These are phyloP conservation scores for Calocybe gangraenosa DNA, from an alignment of 768 basidiomycete species.

Conservation along the genomic window DNA sequence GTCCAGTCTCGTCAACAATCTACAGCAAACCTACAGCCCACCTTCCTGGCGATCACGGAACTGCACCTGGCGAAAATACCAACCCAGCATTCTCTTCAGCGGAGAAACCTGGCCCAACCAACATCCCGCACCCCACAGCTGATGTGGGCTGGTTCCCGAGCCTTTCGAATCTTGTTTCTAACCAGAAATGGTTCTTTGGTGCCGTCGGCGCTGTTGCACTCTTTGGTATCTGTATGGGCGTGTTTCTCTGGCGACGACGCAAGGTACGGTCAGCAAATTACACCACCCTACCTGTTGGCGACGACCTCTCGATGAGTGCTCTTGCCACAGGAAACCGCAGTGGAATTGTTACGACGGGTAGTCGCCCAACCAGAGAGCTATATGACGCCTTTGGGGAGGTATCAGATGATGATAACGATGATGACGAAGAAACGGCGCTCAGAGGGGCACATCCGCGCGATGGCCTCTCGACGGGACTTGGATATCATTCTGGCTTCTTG, in stretches of 20 bases:
- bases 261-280: conserved; percentile 46
- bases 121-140: conserved; percentile 46
- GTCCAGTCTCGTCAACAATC: conserved; percentile 48
- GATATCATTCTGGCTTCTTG: conserved; percentile 77
- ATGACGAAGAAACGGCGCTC: conserved; percentile 68
- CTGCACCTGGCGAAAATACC: conserved; percentile 73
- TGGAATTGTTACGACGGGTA: conserved; percentile 25
- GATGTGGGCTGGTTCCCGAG: conserved; percentile 86
- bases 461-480: conserved; percentile 35
- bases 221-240: conserved; percentile 62
- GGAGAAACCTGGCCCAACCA: conserved; percentile 22
- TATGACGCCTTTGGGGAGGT: conserved; percentile 96
- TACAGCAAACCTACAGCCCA: conserved; percentile 82
- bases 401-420: conserved; percentile 78
- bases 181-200: conserved; percentile 87
- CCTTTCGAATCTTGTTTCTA: conserved; percentile 67
- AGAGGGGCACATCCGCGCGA: conserved; percentile 32
- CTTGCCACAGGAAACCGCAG: conserved; percentile 37
- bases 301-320: conserved; percentile 76
- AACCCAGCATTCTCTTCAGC: conserved; percentile 62
- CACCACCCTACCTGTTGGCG: conserved; percentile 53
- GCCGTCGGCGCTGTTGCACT: conserved; percentile 76
- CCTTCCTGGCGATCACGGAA: conserved; percentile 84
- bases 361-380: conserved; percentile 75
- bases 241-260: conserved; percentile 80